phyloP scores from a whole-genome alignment of 78 protist species.

The Dictyostelium firmibasis region DNA sequence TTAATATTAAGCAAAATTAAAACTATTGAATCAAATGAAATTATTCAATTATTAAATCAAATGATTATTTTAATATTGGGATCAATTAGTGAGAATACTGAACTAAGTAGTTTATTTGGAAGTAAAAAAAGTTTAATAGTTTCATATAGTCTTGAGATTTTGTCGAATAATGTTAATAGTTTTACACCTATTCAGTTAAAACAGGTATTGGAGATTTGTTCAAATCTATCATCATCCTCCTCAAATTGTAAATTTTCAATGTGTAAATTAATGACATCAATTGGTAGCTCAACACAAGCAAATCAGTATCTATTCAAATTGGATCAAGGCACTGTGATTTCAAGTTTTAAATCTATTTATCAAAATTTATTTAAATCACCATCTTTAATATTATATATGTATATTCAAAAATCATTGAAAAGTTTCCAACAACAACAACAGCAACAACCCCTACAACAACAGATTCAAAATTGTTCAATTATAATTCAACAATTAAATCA shows the following conservation, averaged over 20 bases:
- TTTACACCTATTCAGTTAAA: not conserved
- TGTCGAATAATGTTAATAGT: not conserved
- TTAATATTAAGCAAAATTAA: not conserved
- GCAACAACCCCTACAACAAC: not conserved
- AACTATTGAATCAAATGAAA: not conserved
- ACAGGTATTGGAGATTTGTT: not conserved
- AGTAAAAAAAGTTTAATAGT: not conserved
- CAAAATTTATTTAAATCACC: slow-evolving; percentile 2
- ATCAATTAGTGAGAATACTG: not conserved
- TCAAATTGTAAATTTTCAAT: not conserved
- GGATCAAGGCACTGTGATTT: not conserved
- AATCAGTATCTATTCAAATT: not conserved
- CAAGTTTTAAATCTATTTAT: not conserved
- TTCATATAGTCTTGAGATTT: not conserved
- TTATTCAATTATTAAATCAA: not conserved
- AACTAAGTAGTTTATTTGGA: not conserved
- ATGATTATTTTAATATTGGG: not conserved
- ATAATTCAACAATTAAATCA: not conserved
- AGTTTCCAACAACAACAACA: not conserved
- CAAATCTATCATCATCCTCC: not conserved
- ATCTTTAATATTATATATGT: not conserved
- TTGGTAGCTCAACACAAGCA: not conserved
- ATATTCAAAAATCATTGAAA: not conserved
- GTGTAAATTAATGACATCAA: not conserved
- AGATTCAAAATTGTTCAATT: not conserved